Evolutionary conservation across 2,329 filamentous ascomycete species (phyloP).

Genomic region (Emergomyces pasteurianus): DNA sequence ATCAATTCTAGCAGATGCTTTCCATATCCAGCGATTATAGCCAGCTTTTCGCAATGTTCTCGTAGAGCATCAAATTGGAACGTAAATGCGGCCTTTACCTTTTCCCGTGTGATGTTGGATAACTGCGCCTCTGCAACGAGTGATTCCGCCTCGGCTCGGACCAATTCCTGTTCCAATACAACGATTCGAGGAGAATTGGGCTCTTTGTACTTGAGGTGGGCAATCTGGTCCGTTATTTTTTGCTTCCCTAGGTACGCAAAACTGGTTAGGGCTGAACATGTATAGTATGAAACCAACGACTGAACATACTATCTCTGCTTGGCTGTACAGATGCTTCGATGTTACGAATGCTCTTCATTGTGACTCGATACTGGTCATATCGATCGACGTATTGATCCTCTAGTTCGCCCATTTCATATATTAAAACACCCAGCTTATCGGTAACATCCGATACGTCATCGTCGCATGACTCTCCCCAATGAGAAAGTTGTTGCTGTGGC

Average conservation of each 20-base stretch:
- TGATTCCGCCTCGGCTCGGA: constrained; percentile 97
- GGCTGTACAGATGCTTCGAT: constrained; percentile 98
- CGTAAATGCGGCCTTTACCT: constrained; percentile 94
- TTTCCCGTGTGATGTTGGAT: constrained; percentile 98
- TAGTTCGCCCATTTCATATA: constrained; percentile 96
- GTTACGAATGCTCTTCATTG: constrained; percentile 98
- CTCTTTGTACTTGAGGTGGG: constrained; percentile 98
- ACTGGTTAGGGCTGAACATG: neutral
- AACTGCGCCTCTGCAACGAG: constrained; percentile 95
- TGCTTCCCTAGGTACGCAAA: constrained; percentile 62
- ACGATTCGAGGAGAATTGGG: constrained; percentile 96
- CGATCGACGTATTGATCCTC: constrained; percentile 98
- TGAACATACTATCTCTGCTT: constrained; percentile 55
- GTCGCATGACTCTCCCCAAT: constrained; percentile 92
- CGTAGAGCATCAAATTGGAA: constrained; percentile 97
- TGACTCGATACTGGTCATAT: constrained; percentile 98
- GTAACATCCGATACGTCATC: constrained; percentile 98
- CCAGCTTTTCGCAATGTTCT: constrained; percentile 96
- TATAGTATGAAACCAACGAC: neutral
- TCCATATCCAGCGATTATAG: constrained; percentile 93
- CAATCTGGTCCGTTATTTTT: constrained; percentile 98
- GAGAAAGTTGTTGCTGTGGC: constrained; percentile 84
- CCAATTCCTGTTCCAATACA: constrained; percentile 94
- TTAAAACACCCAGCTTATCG: constrained; percentile 92
- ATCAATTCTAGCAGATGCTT: constrained; percentile 97